Base-by-base conservation (phyloP, 495 filamentous ascomycete genomes). In the Xylaria nigripes region DNA sequence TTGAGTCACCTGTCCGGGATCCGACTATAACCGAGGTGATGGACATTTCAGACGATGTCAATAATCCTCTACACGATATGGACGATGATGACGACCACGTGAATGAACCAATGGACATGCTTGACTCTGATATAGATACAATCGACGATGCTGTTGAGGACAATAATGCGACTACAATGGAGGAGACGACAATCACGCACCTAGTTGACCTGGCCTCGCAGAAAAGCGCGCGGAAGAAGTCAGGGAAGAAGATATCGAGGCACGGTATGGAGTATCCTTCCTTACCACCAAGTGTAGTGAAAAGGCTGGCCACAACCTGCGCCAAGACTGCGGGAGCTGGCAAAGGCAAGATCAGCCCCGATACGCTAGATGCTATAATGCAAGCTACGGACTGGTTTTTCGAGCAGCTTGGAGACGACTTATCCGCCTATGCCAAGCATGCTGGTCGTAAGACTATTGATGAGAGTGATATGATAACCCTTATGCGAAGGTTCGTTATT, bases 311-410 rank as follows among this genome's bases (percentile, higher is more conserved):
- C 24, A 85, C 78, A 16, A 84, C 75, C 1, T 87, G 89, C 54
- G 76, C 81, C 23, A 83, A 81, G 48, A 75, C 78, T 9, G 74
- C 77, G 51, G 80, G 81, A 38, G 71, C 70, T 18, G 12, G 36
- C 41, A 87, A 83, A 56, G 68, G 79, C 0, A 86, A 81, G 58
- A 81, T 96, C 48, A 81, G 74, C 54, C 82, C 85, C 34, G 86
- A 90, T 25, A 82, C 85, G 1, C 71, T 95, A 48, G 76, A 79
- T 16, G 82, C 82, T 22, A 83, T 96, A 34, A 81, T 84, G 64
- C 82, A 86, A 61, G 87, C 89, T 15, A 86, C 85, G 16, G 86
- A 91, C 30, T 90, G 86, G 83, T 96, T 89, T 68, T 94, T 95
- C 63, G 86, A 92, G 61, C 90, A 95, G 66, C 73, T 84, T 13